A percentile compares a stretch with the other conserved stretches of the same genome.
Evolutionary conservation across 1,284 basidiomycete genomes (phyloP).

Genomic region (Boletus sp.): DNA sequence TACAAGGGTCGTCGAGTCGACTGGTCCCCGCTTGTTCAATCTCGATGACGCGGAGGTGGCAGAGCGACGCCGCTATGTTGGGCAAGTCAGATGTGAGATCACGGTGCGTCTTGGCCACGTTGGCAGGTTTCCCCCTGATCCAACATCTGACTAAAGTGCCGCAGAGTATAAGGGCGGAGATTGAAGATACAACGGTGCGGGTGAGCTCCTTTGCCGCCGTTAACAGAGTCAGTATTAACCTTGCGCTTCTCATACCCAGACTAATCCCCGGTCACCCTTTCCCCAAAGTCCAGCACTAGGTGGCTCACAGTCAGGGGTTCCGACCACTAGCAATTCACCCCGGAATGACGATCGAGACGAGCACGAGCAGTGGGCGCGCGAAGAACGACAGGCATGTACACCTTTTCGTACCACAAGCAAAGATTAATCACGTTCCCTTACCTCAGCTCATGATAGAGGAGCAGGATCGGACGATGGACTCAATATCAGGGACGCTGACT

Average conservation of each 20-base stretch:
- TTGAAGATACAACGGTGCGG: constrained; percentile 24
- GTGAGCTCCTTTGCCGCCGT: background rate
- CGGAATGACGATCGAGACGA: constrained; percentile 49
- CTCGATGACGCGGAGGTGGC: constrained; percentile 71
- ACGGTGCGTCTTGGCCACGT: constrained; percentile 52
- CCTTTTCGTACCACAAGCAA: background rate
- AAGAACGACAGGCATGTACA: constrained; percentile 72
- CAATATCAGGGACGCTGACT: constrained; percentile 78
- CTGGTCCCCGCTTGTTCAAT: constrained; percentile 80
- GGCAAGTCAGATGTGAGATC: constrained; percentile 67
- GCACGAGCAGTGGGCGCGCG: constrained; percentile 71
- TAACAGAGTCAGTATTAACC: background rate
- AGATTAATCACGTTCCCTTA: background rate
- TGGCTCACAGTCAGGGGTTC: constrained; percentile 16
- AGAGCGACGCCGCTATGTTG: constrained; percentile 70
- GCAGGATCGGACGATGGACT: constrained; percentile 82
- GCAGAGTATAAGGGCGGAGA: constrained; percentile 65
- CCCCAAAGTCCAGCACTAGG: constrained; percentile 11
- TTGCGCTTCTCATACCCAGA: constrained; percentile 2
- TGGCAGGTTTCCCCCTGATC: constrained; percentile 3
- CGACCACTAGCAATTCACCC: constrained; percentile 8
- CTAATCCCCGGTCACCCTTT: constrained; percentile 16
- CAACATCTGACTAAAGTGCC: constrained; percentile 36
- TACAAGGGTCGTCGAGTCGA: constrained; percentile 71
- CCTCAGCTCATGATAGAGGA: constrained; percentile 74